Conservation (phyloP, 1,139 yeast genomes). For the Blastobotrys illinoisensis region DNA sequence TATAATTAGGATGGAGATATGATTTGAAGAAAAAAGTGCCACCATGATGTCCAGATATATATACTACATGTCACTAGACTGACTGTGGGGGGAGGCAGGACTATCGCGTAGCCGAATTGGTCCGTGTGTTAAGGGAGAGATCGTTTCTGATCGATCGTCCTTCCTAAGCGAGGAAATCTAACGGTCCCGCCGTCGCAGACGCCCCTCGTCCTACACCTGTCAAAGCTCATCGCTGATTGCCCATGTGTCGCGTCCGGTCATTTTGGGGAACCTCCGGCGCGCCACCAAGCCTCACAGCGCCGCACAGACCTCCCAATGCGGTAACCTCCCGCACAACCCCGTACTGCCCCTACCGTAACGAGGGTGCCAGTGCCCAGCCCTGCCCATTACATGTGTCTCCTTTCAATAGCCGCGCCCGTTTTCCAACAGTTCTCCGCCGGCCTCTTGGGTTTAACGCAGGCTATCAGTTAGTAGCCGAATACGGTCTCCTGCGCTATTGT, state of each 20-base stretch:
- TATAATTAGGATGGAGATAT: neutral
- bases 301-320: neutral
- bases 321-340: neutral
- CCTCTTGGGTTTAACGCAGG: neutral
- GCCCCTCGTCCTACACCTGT: neutral
- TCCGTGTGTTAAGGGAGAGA: neutral
- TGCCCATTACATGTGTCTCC: neutral
- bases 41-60: neutral
- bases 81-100: neutral
- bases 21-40: neutral
- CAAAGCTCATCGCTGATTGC: neutral
- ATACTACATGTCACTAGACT: neutral
- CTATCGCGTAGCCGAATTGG: neutral
- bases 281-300: neutral
- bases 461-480: too few species aligned
- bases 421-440: neutral
- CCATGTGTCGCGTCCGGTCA: neutral
- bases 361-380: neutral
- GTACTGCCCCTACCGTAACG: neutral
- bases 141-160: neutral
- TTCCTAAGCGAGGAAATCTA: neutral
- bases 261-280: neutral
- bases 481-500: too few species aligned
- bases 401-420: too few species aligned
- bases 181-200: neutral